Base-by-base conservation (phyloP, 352 stramenopile species). In the Thalassiosira mediterranea region DNA sequence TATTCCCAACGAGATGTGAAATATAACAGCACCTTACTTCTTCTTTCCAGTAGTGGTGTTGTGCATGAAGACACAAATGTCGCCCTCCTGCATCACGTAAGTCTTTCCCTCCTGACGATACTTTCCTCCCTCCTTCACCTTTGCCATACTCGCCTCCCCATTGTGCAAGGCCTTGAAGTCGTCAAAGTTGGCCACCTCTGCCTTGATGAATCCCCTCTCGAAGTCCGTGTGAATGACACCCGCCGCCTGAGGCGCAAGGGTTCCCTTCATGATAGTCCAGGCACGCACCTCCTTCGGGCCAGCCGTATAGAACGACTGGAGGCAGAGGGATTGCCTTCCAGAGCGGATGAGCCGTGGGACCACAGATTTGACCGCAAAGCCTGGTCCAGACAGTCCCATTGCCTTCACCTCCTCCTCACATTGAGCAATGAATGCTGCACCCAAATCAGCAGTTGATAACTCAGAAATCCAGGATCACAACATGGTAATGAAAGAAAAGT, bases 191-290 rank as follows among this genome's bases (percentile, higher is more conserved):
- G 68, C 79, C n/a, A 93, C 76, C 58, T 94, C 89, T 5, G 88
- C 89, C 63, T 93, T 93, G 68, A 99, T 99, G 84, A 99, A 99
- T 60, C 97, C 97, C 83, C 97, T 95, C 90, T 99, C 97, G 74
- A 99, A 99, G 86, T 99, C 97, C 38, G 95, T 96, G 89, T 99
- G 97, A 90, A 99, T 99, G 7, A 98, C 95, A 81, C 97, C 97
- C 40, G 97, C 97, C 54, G 97, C 97, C 84, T 99, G 96, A 7
- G 96, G 97, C 88, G 97, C 97, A 73, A 97, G 57, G 56, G 94
- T 95, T 46, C 96, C 96, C 88, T 98, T 97, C 72, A 97, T 97
- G 64, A 99, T 98, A 13, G 97, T 99, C 98, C 98, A 99, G 44
- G 96, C 96, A 58, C 96, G 91, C 29, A 99, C 97, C 90, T 99